Conservation (phyloP, 169 alveolate species). For the Ichthyophthirius multifiliis region DNA sequence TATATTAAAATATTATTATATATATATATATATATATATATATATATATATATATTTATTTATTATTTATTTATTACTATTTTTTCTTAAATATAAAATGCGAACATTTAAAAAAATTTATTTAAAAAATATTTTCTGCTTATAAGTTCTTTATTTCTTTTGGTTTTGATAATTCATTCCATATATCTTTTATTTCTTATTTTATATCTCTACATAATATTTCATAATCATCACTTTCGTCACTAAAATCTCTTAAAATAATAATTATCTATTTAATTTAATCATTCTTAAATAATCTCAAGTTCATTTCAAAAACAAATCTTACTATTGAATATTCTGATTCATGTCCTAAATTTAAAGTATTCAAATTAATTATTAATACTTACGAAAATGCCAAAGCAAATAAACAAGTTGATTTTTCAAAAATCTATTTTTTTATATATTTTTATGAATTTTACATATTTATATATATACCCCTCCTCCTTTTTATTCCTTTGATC, state of each 20-base stretch:
- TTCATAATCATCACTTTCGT: neutral
- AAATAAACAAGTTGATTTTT: conserved; percentile 5
- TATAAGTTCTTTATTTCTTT: neutral
- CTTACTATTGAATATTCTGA: neutral
- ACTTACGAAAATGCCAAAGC: conserved; percentile 18
- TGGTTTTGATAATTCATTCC: neutral
- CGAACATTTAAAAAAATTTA: neutral
- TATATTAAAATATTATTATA: no score
- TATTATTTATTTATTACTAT: no score
- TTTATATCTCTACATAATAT: neutral
- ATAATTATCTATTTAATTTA: neutral
- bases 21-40: no score
- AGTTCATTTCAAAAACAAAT: conserved; percentile 10
- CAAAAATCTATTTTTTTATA: no score
- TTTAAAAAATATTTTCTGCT: neutral
- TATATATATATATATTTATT: no score
- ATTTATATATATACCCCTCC: neutral
- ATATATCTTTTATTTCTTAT: neutral
- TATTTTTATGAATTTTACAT: neutral
- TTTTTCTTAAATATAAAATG: neutral
- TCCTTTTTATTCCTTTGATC: conserved; percentile 3
- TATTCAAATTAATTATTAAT: neutral
- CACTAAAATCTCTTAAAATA: conserved; percentile 7
- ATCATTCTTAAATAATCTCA: neutral
- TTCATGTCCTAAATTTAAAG: conserved; percentile 1